Evolutionary conservation across 352 stramenopile genomes (phyloP).

Genomic region (Globisporangium solare): DNA sequence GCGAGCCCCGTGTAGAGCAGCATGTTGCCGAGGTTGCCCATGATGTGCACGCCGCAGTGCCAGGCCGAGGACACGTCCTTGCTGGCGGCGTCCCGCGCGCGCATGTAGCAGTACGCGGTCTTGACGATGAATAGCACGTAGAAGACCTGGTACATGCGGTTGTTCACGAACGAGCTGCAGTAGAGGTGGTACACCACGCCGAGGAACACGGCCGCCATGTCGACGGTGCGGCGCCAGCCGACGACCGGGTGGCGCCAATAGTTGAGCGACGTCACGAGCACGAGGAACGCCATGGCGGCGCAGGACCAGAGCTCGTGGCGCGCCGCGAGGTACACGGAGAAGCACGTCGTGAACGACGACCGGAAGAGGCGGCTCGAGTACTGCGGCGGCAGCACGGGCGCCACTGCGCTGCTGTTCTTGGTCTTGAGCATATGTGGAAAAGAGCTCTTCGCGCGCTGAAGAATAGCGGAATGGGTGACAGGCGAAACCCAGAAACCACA

Average conservation of each 20-base stretch:
- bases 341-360: constrained; percentile 65
- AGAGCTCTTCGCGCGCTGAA: not conserved
- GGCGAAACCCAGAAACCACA: too few relatives aligned
- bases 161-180: constrained; percentile 43
- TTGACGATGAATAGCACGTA: constrained; percentile 69
- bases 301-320: constrained; percentile 62
- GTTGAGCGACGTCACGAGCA: constrained; percentile 82
- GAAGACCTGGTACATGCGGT: constrained; percentile 47
- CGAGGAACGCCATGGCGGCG: constrained; percentile 50
- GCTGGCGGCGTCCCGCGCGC: constrained; percentile 48
- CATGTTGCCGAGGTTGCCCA: constrained; percentile 75
- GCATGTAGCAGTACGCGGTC: constrained; percentile 67
- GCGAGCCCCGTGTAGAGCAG: constrained; percentile 68
- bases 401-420: not conserved
- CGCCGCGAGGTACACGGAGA: constrained; percentile 51
- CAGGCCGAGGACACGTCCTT: constrained; percentile 70
- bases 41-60: constrained; percentile 74
- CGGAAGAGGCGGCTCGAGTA: constrained; percentile 70
- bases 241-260: constrained; percentile 73
- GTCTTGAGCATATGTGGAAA: too few relatives aligned
- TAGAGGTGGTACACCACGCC: constrained; percentile 67
- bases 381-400: constrained; percentile 53
- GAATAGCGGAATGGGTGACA: too few relatives aligned
- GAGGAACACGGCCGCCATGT: constrained; percentile 61
- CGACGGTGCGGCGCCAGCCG: constrained; percentile 67